These are phyloP conservation scores for Ceratocystis lukuohia DNA, from an alignment of 2,329 filamentous ascomycete species.

Conservation along the genomic window DNA sequence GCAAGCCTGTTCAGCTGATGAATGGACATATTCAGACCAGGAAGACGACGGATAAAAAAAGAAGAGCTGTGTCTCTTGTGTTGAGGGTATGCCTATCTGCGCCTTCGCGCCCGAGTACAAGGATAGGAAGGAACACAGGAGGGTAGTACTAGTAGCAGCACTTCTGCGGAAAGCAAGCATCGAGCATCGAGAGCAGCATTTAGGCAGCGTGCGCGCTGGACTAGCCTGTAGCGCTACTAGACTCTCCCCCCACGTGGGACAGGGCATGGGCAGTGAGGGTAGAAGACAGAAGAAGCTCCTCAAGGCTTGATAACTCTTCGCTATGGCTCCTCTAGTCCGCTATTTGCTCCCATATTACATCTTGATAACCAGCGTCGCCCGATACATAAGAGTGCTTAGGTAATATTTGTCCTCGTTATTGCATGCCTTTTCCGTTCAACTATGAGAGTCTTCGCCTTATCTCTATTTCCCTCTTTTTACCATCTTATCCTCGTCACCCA, in stretches of 20 bases:
- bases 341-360: not conserved
- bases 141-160: no score
- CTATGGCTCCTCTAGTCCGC: not conserved
- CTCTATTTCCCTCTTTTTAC: not conserved
- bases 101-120: no score
- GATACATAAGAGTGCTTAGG: not conserved
- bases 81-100: no score
- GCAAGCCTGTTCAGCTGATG: no score
- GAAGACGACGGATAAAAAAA: no score
- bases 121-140: no score
- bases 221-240: not conserved
- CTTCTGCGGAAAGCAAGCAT: no score
- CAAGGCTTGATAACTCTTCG: not conserved
- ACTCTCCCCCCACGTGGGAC: not conserved
- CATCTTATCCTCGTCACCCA: not conserved
- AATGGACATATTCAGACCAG: no score
- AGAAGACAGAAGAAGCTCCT: not conserved
- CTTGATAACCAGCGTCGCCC: not conserved
- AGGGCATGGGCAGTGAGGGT: not conserved
- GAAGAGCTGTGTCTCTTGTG: no score
- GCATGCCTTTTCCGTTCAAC: not conserved
- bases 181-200: not conserved
- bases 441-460: not conserved
- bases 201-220: not conserved
- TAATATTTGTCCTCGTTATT: not conserved